Conservation (phyloP, 495 filamentous ascomycete species). For the Aspergillus funiculosus region DNA sequence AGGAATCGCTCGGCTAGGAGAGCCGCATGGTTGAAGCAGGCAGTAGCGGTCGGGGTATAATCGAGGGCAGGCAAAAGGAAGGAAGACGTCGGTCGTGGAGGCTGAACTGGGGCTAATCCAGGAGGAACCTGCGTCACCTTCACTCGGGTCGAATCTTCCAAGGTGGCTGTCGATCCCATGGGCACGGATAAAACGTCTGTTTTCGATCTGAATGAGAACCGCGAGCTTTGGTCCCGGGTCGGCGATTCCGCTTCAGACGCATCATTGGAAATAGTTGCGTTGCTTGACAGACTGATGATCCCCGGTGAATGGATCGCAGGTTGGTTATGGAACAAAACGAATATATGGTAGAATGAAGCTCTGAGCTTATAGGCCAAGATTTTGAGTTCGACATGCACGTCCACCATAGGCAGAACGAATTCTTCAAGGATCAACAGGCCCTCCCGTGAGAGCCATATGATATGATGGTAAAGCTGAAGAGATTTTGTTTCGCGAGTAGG, state of each 20-base stretch:
- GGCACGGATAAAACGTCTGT: slow-evolving; percentile 14
- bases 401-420: slow-evolving; percentile 75
- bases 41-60: slow-evolving; percentile 74
- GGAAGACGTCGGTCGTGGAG: slow-evolving; percentile 44
- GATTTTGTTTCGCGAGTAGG: slow-evolving; percentile 72
- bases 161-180: background rate
- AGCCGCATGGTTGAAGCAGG: slow-evolving; percentile 73
- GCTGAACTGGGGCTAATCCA: slow-evolving; percentile 42
- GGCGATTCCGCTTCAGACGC: slow-evolving; percentile 21
- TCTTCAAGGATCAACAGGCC: slow-evolving; percentile 80
- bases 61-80: slow-evolving; percentile 77
- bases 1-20: slow-evolving; percentile 67
- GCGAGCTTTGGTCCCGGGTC: slow-evolving; percentile 26
- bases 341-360: slow-evolving; percentile 93
- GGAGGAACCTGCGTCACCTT: slow-evolving; percentile 34
- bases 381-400: slow-evolving; percentile 65
- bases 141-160: slow-evolving; percentile 12
- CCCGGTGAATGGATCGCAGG: slow-evolving; percentile 49
- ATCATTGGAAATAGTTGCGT: slow-evolving; percentile 19
- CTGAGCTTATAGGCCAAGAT: slow-evolving; percentile 87
- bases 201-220: slow-evolving; percentile 19
- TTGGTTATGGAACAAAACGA: slow-evolving; percentile 89
- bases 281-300: slow-evolving; percentile 29
- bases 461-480: slow-evolving; percentile 78
- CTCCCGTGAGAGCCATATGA: slow-evolving; percentile 92